These are phyloP conservation scores for Aspergillus sp. DNA, from an alignment of 2,329 filamentous ascomycete genomes.

Conservation along the genomic window DNA sequence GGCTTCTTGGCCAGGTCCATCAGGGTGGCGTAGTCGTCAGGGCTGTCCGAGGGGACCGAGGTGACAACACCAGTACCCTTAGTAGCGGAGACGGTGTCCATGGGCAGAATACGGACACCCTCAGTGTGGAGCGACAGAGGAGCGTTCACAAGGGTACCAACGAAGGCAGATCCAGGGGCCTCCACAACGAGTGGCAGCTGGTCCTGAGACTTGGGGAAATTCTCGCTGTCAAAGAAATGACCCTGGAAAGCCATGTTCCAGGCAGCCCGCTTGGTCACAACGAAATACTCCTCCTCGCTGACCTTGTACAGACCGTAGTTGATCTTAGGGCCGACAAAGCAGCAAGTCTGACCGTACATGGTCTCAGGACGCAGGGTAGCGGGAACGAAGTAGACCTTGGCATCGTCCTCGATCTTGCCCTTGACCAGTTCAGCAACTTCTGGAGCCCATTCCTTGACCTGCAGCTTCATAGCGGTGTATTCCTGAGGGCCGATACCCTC, in stretches of 20 bases:
- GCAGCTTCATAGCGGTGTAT: conserved; percentile 87
- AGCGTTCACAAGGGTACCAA: conserved; percentile 84
- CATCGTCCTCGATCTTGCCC: conserved; percentile 69
- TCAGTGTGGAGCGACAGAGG: conserved; percentile 80
- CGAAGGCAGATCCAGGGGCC: conserved; percentile 67
- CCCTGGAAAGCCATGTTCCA: conserved; percentile 96
- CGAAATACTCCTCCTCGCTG: conserved; percentile 69
- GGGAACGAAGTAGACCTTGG: conserved; percentile 81
- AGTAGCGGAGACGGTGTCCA: conserved; percentile 84
- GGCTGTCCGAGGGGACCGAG: conserved; percentile 89
- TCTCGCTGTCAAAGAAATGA: conserved; percentile 56
- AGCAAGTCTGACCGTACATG: conserved; percentile 97
- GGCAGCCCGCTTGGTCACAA: conserved; percentile 74
- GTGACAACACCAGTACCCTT: conserved; percentile 98
- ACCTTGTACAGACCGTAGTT: conserved; percentile 83
- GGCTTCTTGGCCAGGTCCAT: conserved; percentile 88
- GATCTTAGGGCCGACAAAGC: conserved; percentile 87
- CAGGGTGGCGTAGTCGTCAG: conserved; percentile 88
- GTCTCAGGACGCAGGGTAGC: conserved; percentile 93
- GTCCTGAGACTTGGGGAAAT: conserved; percentile 56
- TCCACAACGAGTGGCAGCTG: conserved; percentile 68
- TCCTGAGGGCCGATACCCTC: conserved; percentile 82
- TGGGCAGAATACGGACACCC: conserved; percentile 82
- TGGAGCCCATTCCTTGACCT: conserved; percentile 81
- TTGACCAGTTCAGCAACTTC: conserved; percentile 64